Conservation (phyloP, 192 early-diverging fungal species). For the Linnemannia hyalina region DNA sequence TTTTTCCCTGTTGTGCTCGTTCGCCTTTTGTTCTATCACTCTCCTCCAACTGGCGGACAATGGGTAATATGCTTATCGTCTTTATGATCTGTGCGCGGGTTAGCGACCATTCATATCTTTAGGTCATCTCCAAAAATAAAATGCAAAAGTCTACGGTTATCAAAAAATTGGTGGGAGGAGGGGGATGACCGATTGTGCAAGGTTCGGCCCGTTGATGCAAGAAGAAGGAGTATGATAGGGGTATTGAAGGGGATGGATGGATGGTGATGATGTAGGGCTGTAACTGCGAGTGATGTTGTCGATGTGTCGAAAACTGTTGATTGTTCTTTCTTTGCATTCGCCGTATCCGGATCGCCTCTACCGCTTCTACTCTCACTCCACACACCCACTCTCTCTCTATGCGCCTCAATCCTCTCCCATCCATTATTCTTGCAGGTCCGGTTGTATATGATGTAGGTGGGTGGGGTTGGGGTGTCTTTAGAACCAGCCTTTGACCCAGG, state of each 20-base stretch:
- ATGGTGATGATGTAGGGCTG: background rate
- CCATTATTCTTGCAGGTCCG: background rate
- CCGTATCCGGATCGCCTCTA: background rate
- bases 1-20: background rate
- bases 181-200: background rate
- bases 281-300: background rate
- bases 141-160: background rate
- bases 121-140: slow-evolving; percentile 2
- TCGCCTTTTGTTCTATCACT: background rate
- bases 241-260: background rate
- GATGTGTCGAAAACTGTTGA: background rate
- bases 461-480: slow-evolving; percentile 5
- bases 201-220: background rate
- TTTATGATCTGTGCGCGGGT: slow-evolving; percentile 2
- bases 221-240: background rate
- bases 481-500: slow-evolving; percentile 55
- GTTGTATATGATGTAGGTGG: background rate
- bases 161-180: background rate
- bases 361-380: background rate
- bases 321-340: background rate
- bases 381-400: background rate
- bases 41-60: background rate
- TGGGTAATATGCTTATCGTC: background rate
- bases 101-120: background rate
- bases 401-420: background rate